Conservation (phyloP, 257 asterid genomes). For the Solanum peruvianum region DNA sequence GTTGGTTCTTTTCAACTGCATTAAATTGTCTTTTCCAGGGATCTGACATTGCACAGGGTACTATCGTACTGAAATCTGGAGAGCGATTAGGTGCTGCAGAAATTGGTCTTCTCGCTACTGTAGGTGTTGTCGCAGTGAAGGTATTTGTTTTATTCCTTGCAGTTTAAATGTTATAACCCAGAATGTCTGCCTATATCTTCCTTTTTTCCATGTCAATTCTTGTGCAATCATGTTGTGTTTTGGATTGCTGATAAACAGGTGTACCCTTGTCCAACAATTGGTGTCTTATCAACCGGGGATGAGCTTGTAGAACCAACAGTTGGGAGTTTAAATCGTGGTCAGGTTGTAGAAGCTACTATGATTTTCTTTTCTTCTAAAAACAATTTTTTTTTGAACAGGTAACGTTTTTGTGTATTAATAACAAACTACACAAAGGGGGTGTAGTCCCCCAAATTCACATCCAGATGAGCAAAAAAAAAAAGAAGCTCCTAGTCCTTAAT, state of each 20-base stretch:
- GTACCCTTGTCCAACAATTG: conserved; percentile 63
- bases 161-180: background rate
- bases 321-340: conserved; percentile 58
- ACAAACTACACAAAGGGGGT: too few relatives aligned
- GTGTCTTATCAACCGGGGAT: conserved; percentile 87
- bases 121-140: conserved; percentile 60
- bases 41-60: conserved; percentile 69
- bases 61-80: conserved; percentile 70
- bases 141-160: conserved; percentile 17
- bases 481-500: too few relatives aligned
- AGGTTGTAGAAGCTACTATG: conserved; percentile 35
- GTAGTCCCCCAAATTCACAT: too few relatives aligned
- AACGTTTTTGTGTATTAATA: too few relatives aligned
- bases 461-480: too few relatives aligned
- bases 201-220: conserved; percentile 6
- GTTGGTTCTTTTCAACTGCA: background rate
- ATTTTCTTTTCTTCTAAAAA: background rate
- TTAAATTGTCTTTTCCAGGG: conserved; percentile 34
- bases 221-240: background rate
- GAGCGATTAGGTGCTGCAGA: conserved; percentile 78
- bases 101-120: conserved; percentile 86
- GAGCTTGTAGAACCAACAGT: conserved; percentile 79
- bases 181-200: background rate
- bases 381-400: background rate
- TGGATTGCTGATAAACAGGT: conserved; percentile 32